phyloP scores from a whole-genome alignment of 306 rosid genomes.

The Fragaria nilgerrensis region DNA sequence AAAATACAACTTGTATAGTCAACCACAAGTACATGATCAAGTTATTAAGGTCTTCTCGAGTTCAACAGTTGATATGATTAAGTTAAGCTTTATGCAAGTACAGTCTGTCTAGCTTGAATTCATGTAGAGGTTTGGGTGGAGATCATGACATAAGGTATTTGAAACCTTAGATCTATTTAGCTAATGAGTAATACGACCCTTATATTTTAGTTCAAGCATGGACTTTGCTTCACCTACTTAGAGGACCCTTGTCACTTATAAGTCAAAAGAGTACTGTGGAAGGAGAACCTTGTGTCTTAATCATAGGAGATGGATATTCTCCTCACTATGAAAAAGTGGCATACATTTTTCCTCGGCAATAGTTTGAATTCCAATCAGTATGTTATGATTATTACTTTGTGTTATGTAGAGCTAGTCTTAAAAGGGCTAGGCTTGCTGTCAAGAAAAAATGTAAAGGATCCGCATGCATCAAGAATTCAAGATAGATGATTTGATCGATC shows the following conservation, averaged over 20 bases:
- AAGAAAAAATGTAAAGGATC: background rate
- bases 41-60: background rate
- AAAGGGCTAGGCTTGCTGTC: background rate
- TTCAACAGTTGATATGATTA: conserved; percentile 6
- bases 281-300: conserved; percentile 9
- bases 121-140: conserved; percentile 9
- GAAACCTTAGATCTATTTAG: background rate
- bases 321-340: background rate
- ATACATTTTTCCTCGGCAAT: background rate
- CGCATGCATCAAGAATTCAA: background rate
- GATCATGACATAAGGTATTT: conserved; percentile 7
- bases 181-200: background rate
- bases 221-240: conserved; percentile 13
- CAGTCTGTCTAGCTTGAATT: background rate
- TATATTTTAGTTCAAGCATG: conserved; percentile 11
- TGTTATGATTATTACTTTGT: background rate
- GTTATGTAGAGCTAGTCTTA: background rate
- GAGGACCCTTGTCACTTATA: conserved; percentile 18
- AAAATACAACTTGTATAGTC: conserved; percentile 1
- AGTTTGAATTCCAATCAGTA: conserved; percentile 9
- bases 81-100: background rate
- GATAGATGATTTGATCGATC: background rate
- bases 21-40: background rate
- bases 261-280: conserved; percentile 8
- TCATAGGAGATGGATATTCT: conserved; percentile 3